A percentile compares a stretch with the other conserved stretches of the same genome.
Evolutionary conservation across 768 basidiomycete genomes (phyloP).

Genomic region (Hirschioporus abietinus): DNA sequence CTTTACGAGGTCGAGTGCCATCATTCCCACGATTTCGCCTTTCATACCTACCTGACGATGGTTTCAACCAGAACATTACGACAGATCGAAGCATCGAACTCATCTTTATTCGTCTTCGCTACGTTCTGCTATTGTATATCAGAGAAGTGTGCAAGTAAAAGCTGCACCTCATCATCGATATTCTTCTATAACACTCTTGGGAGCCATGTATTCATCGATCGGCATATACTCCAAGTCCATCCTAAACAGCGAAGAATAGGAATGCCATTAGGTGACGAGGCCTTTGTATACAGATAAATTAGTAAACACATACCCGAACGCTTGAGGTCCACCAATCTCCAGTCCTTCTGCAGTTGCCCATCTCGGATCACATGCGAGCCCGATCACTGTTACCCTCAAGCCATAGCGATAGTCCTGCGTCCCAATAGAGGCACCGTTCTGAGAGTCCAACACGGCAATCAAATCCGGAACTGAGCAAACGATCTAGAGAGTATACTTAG

Average conservation of each 20-base stretch:
- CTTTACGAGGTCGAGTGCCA: too few species aligned
- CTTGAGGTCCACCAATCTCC: constrained; percentile 44
- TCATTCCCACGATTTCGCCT: neutral
- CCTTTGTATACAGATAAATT: constrained; percentile 10
- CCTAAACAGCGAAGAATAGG: constrained; percentile 16
- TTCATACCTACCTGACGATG: neutral
- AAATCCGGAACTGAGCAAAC: constrained; percentile 60
- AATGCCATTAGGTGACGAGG: neutral
- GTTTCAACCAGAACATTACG: neutral
- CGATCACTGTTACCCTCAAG: constrained; percentile 49
- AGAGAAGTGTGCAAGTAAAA: neutral
- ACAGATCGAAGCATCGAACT: neutral
- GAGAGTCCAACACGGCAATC: constrained; percentile 57
- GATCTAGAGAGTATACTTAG: constrained; percentile 27
- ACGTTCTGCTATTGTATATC: neutral
- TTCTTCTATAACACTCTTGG: constrained; percentile 43
- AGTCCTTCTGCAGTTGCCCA: constrained; percentile 50
- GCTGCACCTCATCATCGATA: constrained; percentile 20
- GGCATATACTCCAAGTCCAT: constrained; percentile 30
- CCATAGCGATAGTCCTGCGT: constrained; percentile 61
- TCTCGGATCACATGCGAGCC: constrained; percentile 43
- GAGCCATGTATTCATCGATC: constrained; percentile 36
- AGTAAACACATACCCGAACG: constrained; percentile 38
- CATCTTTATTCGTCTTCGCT: neutral
- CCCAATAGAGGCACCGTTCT: constrained; percentile 55